phyloP scores from a whole-genome alignment of 225 moss, liverwort and hornwort genomes.

The Bryum argenteum region DNA sequence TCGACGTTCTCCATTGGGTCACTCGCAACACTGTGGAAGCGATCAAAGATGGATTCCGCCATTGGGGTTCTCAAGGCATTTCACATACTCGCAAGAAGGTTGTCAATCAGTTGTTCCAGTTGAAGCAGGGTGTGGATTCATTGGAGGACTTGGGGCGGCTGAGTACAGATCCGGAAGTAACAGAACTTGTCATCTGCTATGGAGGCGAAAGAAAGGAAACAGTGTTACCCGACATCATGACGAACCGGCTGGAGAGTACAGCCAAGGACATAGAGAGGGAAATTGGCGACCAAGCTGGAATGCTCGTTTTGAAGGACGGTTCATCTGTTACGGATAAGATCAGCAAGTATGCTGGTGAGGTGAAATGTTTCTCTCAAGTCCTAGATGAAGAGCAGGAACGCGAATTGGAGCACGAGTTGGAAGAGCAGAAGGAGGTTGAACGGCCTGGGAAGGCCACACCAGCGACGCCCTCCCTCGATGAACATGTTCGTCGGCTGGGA shows the following conservation, averaged over 20 bases:
- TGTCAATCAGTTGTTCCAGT: neutral
- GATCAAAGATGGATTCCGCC: conserved; percentile 44
- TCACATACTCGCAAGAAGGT: conserved; percentile 26
- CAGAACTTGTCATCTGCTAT: conserved; percentile 13
- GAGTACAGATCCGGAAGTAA: conserved; percentile 20
- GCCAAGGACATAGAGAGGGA: neutral
- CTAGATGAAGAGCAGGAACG: conserved; percentile 57
- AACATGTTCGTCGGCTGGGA: conserved; percentile 2
- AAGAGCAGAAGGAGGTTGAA: conserved; percentile 39
- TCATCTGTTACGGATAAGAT: neutral
- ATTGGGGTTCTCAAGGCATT: conserved; percentile 47
- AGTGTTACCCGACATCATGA: neutral
- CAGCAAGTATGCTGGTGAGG: neutral
- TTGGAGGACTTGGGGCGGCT: conserved; percentile 17
- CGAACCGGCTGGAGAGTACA: neutral
- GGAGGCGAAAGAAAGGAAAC: conserved; percentile 5
- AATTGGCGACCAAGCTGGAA: no score
- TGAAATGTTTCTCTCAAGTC: conserved; percentile 37
- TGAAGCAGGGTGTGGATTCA: neutral
- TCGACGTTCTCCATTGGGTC: conserved; percentile 39
- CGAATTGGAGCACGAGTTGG: conserved; percentile 48
- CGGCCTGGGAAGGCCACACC: conserved; percentile 26
- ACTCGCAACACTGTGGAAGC: conserved; percentile 29
- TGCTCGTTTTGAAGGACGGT: no score
- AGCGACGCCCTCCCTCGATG: conserved; percentile 15